phyloP scores from a whole-genome alignment of 805 yeast genomes.

The Metschnikowia sp. region DNA sequence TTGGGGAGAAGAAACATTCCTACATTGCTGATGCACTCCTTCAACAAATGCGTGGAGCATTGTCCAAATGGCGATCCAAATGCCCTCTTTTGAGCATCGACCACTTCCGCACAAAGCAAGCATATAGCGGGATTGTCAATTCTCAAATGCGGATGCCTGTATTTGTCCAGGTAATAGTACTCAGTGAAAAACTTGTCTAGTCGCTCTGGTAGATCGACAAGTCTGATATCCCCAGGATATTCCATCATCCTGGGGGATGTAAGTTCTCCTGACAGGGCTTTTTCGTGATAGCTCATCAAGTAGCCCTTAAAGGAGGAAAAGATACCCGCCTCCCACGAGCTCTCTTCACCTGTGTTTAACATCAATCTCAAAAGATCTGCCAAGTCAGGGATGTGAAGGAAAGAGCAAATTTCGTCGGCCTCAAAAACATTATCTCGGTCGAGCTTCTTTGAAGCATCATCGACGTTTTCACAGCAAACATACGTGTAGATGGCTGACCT shows the following conservation, averaged over 20 bases:
- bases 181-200: conserved; percentile 68
- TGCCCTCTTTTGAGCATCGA: conserved; percentile 63
- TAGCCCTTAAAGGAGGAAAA: conserved; percentile 21
- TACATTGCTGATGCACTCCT: conserved; percentile 59
- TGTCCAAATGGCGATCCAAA: conserved; percentile 63
- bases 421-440: conserved; percentile 37
- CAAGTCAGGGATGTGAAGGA: conserved; percentile 47
- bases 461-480: conserved; percentile 49
- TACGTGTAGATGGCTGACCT: conserved; percentile 54
- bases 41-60: conserved; percentile 67
- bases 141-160: conserved; percentile 33
- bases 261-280: conserved; percentile 3
- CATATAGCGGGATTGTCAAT: conserved; percentile 81
- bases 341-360: not conserved
- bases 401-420: conserved; percentile 49
- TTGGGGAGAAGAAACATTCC: conserved; percentile 76
- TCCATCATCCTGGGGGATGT: conserved; percentile 34
- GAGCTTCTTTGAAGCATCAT: conserved; percentile 4
- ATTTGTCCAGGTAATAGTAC: conserved; percentile 45
- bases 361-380: conserved; percentile 16
- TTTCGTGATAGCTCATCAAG: conserved; percentile 7
- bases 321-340: conserved; percentile 24
- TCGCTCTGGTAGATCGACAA: conserved; percentile 63
- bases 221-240: conserved; percentile 63
- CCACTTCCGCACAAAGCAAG: conserved; percentile 69